Conservation (phyloP, 768 basidiomycete genomes). For the Sarcodon sp. region DNA sequence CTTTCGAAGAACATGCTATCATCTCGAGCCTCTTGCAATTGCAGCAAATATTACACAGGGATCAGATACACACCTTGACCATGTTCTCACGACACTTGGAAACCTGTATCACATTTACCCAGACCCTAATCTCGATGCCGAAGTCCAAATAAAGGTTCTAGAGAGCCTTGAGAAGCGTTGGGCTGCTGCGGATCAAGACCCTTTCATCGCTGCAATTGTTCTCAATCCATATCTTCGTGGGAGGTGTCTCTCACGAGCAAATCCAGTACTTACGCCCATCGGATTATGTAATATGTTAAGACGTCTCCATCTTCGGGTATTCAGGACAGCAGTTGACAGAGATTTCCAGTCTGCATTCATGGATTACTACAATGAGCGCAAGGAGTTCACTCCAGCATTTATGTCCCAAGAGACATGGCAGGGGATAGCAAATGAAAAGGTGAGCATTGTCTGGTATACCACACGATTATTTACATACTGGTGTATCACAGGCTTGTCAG, state of each 20-base stretch:
- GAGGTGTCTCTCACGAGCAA: constrained; percentile 1
- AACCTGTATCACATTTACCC: constrained; percentile 12
- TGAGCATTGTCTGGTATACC: too few relatives aligned
- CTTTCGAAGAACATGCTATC: neutral
- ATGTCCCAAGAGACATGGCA: too few relatives aligned
- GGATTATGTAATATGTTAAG: too few relatives aligned
- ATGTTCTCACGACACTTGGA: constrained; percentile 6
- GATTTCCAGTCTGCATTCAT: too few relatives aligned
- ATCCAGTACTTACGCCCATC: too few relatives aligned
- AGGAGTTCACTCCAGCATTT: too few relatives aligned
- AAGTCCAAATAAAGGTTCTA: constrained; percentile 9
- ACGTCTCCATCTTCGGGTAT: too few relatives aligned
- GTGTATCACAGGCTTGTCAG: too few relatives aligned
- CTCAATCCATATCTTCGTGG: constrained; percentile 19
- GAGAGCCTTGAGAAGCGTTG: constrained; percentile 20
- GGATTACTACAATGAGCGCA: too few relatives aligned
- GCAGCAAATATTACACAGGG: constrained; percentile 8
- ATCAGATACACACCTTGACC: constrained; percentile 4
- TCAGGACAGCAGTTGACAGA: too few relatives aligned
- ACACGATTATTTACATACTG: too few relatives aligned
- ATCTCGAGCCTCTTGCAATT: constrained; percentile 9
- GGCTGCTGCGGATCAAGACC: constrained; percentile 20
- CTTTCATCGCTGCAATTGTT: constrained; percentile 20
- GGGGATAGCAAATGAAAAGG: too few relatives aligned
- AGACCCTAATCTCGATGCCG: constrained; percentile 3